Evolutionary conservation across 805 yeast genomes (phyloP).

Genomic region (Blastobotrys robertii): DNA sequence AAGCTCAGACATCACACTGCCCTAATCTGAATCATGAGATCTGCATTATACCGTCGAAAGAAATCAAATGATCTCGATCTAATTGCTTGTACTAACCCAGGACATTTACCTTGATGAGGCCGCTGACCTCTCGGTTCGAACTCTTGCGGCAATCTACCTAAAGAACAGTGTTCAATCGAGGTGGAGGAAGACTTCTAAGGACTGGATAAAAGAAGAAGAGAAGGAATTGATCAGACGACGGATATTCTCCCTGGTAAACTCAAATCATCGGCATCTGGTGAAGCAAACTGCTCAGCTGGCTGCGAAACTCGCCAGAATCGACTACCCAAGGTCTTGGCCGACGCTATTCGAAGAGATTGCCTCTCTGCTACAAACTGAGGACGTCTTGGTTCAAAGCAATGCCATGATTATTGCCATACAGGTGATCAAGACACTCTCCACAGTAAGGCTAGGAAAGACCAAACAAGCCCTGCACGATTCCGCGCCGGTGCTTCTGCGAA

Average conservation of each 20-base stretch:
- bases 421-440: constrained; percentile 59
- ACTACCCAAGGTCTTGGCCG: constrained; percentile 87
- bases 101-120: constrained; percentile 51
- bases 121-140: constrained; percentile 56
- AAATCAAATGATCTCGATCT: too few relatives aligned
- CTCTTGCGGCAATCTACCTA: constrained; percentile 81
- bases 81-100: constrained; percentile 47
- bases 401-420: constrained; percentile 62
- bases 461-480: constrained; percentile 56
- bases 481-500: not conserved
- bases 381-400: constrained; percentile 43
- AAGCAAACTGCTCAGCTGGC: constrained; percentile 81
- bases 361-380: constrained; percentile 29
- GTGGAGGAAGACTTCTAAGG: constrained; percentile 65
- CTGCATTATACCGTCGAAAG: too few relatives aligned
- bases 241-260: constrained; percentile 51
- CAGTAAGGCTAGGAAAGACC: constrained; percentile 76
- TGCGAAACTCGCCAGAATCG: constrained; percentile 68
- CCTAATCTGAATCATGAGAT: too few relatives aligned
- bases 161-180: constrained; percentile 79
- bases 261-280: constrained; percentile 62
- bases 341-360: constrained; percentile 53
- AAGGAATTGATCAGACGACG: constrained; percentile 51
- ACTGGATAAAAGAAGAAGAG: constrained; percentile 54
- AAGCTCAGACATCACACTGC: too few relatives aligned